Base-by-base conservation (phyloP, 352 stramenopile genomes). In the Pythium scleroteichum region DNA sequence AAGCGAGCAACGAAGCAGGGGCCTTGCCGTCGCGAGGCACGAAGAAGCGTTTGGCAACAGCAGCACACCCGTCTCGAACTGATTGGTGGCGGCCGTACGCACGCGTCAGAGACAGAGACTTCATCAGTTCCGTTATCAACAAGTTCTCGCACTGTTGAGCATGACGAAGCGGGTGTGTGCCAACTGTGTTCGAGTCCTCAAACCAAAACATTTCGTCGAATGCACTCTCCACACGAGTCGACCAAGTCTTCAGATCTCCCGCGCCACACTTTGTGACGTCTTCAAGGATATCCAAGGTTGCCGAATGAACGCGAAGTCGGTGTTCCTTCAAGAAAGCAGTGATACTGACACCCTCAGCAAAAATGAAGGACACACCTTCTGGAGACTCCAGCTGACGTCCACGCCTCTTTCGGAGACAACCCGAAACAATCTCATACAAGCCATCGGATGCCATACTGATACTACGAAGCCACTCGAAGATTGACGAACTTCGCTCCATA, bases 391-490 rank as follows among this genome's bases (percentile, higher is more conserved):
- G 39, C 14, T 44, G 61, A 42, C 65, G 67, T 23, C 48, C 56
- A 45, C 82, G 73, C 4, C 78, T 64, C 62, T 87, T 90, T 20
- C 66, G 72, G 3, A 95, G 53, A 14, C 81, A 71, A 40, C 87
- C 76, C 3, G 79, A 87, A 3, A 94, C 80, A 27, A 95, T 62
- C 22, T 87, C 77, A 16, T 78, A 78, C 22, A 94, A 48, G 17
- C 82, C 83, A 52, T 95, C 87, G 17, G 87, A 94, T 0, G 66
- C 64, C 20, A 73, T 79, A 49, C 81, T 92, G 23, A 92, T 62
- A n/a, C 62, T 75, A 22, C 84, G 76, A 14, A 95, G 71, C 85
- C 87, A 94, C 55, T 91, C 75, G 19, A 95, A 47, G 41, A 92
- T 69, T 16, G 56, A 63, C 6, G 75, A 61, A 19, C 92, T 10